Evolutionary conservation across 352 stramenopile species (phyloP).

Genomic region (Globisporangium iwayamae): DNA sequence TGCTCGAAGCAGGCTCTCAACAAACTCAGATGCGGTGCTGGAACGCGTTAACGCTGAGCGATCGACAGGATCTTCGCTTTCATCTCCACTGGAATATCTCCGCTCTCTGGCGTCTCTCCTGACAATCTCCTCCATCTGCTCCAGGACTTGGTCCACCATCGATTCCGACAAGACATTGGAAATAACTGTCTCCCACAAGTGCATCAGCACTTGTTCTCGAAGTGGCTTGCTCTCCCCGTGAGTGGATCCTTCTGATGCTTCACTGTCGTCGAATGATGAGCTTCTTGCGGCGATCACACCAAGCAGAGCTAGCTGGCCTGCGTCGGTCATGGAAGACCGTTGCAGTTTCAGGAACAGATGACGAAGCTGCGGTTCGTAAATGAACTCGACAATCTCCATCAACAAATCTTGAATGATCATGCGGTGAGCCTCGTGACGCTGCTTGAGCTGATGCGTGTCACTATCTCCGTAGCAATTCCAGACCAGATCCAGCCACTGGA

Average conservation of each 20-base stretch:
- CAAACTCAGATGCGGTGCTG: slow-evolving; percentile 7
- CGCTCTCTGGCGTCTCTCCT: slow-evolving; percentile 4
- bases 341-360: slow-evolving; percentile 31
- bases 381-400: slow-evolving; percentile 51
- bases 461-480: slow-evolving; percentile 52
- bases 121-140: slow-evolving; percentile 36
- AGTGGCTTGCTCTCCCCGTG: slow-evolving; percentile 12
- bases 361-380: slow-evolving; percentile 32
- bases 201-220: slow-evolving; percentile 29
- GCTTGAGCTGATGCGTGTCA: slow-evolving; percentile 11
- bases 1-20: slow-evolving; percentile 22
- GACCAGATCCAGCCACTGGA: slow-evolving; percentile 44
- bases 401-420: slow-evolving; percentile 42
- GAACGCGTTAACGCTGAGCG: background rate
- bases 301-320: slow-evolving; percentile 29
- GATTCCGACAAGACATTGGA: slow-evolving; percentile 15
- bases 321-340: slow-evolving; percentile 21
- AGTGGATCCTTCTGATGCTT: background rate
- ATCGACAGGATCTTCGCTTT: background rate
- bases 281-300: slow-evolving; percentile 28
- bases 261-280: background rate
- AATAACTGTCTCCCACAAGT: slow-evolving; percentile 38
- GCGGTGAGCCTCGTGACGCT: slow-evolving; percentile 46
- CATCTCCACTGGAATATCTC: slow-evolving; percentile 1
- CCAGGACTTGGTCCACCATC: slow-evolving; percentile 30